Evolutionary conservation across 257 asterid genomes (phyloP), one percentile per base, ranked within the genome.

Genomic region (Perilla frutescens): DNA sequence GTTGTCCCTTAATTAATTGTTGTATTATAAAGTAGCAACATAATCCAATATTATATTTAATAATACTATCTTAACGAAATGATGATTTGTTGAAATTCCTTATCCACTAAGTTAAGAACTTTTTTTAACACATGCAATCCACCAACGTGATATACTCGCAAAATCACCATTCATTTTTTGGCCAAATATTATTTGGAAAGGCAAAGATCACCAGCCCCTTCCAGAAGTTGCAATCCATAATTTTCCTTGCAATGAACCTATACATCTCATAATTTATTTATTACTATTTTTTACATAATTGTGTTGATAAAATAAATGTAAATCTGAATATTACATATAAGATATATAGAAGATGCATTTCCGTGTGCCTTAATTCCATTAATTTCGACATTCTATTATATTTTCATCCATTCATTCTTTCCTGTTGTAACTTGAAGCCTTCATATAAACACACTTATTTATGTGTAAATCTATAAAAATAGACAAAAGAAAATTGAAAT

Each of bases 31-130:
- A 54, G 55, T 14, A 39, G 7, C 34, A 58, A 5, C 40, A 50
- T 29, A 60, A 49, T 31, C n/a, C n/a, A 20, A 20, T 20, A 20
- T 20, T 20, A 20, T 31, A 3, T 26, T 62, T 4, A 12, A 47
- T 9, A 36, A 13, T 9, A 36, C 11, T 20, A 48, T 68, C 11
- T 3, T 54, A 61, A 56, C 43, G 8, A 70, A 73, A 49, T 77
- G 49, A 70, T 79, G 49, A 70, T 79, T 64, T 44, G 57, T 40
- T 13, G 72, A 3, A 66, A 49, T 72, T 77, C 67, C 88, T 81
- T 85, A 85, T 81, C 84, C 81, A 70, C 59, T 65, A 79, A 79
- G 87, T 58, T 59, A 77, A 14, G 14, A 36, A 20, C 26, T 20
- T 20, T 37, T 39, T 37, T 51, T 11, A 44, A 55, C 34, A 70